Evolutionary conservation across 169 alveolate species (phyloP).

Genomic region (Perkinsus chesapeaki): DNA sequence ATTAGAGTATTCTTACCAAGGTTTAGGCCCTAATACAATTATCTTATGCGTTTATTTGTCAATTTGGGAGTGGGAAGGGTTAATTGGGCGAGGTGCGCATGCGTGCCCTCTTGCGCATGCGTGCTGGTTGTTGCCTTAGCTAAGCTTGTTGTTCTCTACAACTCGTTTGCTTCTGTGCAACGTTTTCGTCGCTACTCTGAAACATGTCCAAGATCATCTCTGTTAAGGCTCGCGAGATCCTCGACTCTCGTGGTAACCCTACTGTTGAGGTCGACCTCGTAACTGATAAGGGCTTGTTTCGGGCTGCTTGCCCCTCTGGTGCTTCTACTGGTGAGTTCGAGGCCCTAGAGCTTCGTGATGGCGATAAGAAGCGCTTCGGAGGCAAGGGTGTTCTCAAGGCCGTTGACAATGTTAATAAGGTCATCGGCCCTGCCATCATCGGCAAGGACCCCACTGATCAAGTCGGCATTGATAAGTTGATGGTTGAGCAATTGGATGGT

Average conservation of each 20-base stretch:
- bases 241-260: constrained; percentile 97
- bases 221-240: constrained; percentile 27
- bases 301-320: constrained; percentile 99
- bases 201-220: constrained; percentile 9
- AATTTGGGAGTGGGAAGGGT: not conserved
- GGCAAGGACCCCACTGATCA: constrained; percentile 85
- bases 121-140: not conserved
- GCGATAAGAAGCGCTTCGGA: constrained; percentile 81
- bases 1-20: not conserved
- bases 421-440: constrained; percentile 76
- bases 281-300: constrained; percentile 76
- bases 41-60: not conserved
- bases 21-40: not conserved
- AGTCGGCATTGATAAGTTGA: constrained; percentile 79
- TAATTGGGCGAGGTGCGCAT: not conserved
- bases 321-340: constrained; percentile 99
- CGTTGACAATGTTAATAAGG: constrained; percentile 85
- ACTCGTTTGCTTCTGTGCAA: not conserved
- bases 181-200: not conserved
- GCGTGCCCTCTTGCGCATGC: not conserved
- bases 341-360: constrained; percentile 98
- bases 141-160: not conserved
- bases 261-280: constrained; percentile 89
- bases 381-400: constrained; percentile 98
- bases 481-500: constrained; percentile 97